Evolutionary conservation across 2,329 filamentous ascomycete species (phyloP).

Genomic region (Macrophomina pseudophaseolina): DNA sequence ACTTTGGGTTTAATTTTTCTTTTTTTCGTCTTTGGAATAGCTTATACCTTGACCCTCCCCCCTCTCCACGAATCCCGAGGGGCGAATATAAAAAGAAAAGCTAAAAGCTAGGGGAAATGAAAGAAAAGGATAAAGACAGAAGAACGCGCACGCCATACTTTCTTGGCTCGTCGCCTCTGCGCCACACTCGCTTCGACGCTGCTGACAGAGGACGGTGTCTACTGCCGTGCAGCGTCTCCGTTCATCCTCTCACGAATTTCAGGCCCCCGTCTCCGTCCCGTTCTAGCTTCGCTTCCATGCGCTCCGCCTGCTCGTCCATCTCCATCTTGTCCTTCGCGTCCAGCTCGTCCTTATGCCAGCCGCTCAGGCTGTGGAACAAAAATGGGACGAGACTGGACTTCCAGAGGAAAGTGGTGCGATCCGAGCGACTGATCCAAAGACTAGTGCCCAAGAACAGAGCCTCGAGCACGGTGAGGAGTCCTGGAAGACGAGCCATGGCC

Average conservation of each 20-base stretch:
- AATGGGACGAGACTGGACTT: conserved; percentile 1
- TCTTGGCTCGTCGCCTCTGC: too few species aligned
- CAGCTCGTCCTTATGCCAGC: not conserved
- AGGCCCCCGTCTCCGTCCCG: not conserved
- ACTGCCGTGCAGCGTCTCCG: too few species aligned
- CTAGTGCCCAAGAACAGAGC: not conserved
- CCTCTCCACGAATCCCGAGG: too few species aligned
- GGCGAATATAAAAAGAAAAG: too few species aligned
- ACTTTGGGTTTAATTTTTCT: too few species aligned
- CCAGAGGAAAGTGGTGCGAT: not conserved
- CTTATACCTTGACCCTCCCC: too few species aligned
- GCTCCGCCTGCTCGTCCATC: not conserved
- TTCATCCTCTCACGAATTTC: not conserved
- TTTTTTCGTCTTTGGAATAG: too few species aligned
- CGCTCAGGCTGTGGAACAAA: not conserved
- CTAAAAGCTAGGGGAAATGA: too few species aligned
- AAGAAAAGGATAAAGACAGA: too few species aligned
- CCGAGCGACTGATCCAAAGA: not conserved
- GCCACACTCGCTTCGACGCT: too few species aligned
- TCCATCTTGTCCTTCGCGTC: not conserved
- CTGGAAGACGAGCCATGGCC: not conserved
- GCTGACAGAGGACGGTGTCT: too few species aligned
- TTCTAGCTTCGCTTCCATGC: not conserved
- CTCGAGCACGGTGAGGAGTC: not conserved
- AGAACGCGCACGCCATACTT: too few species aligned